Percentiles rank a stretch among this genome's conserved stretches.
phyloP scores from a whole-genome alignment of 148 eudicot species.

The Rhododendron henanense region DNA sequence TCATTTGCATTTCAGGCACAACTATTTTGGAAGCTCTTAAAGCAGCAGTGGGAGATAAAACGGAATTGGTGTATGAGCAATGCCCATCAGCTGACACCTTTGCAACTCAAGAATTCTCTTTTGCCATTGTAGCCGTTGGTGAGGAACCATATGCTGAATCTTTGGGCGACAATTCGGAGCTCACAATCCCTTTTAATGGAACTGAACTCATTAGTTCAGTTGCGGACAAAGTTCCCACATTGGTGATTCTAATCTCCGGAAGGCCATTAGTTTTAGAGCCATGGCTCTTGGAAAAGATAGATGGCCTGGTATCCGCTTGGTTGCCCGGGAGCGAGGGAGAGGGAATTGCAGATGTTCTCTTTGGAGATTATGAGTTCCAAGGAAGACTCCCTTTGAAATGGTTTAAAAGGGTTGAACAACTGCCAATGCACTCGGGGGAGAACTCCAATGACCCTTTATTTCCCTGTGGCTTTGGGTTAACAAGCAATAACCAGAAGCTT shows the following conservation, averaged over 20 bases:
- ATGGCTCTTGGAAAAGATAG: conserved; percentile 58
- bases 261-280: conserved; percentile 80
- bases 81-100: conserved; percentile 64
- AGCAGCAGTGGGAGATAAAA: conserved; percentile 44
- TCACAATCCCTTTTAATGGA: conserved; percentile 72
- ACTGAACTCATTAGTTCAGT: conserved; percentile 50
- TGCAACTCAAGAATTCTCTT: conserved; percentile 45
- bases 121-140: conserved; percentile 81
- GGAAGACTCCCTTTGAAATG: conserved; percentile 79
- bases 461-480: conserved; percentile 79
- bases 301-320: conserved; percentile 86
- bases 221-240: conserved; percentile 65
- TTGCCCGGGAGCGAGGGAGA: conserved; percentile 87
- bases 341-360: conserved; percentile 79
- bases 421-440: conserved; percentile 46
- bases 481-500: conserved; percentile 27
- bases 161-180: conserved; percentile 65
- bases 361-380: conserved; percentile 75
- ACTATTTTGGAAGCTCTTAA: conserved; percentile 80
- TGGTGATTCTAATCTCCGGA: conserved; percentile 72
- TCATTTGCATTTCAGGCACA: conserved; percentile 45
- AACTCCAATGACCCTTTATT: conserved; percentile 66
- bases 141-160: conserved; percentile 82
- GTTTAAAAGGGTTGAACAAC: conserved; percentile 76
- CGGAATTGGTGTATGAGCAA: conserved; percentile 61